Base-by-base conservation (phyloP, 805 yeast species). In the Wickerhamomyces tratensis region DNA sequence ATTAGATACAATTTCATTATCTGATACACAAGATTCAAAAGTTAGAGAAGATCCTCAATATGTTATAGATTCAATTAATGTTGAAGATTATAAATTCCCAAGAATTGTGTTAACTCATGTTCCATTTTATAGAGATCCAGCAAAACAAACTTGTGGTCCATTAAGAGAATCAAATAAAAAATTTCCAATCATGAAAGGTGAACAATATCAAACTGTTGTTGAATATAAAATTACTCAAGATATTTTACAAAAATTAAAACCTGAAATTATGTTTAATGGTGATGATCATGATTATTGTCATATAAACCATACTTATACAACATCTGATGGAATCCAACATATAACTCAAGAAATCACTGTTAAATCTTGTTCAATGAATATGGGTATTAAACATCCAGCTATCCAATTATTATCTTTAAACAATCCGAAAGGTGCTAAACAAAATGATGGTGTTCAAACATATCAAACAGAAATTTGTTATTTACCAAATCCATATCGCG, bases 251-350 rank as follows among this genome's bases (percentile, higher is more conserved):
- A 65, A 62, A 9, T 58, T 91, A 1, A 63, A 72, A 38, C 99
- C 99, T 0, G 68, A 68, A 13, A 60, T 80, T 10, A 70, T 85
- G 5, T 86, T 88, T 55, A 78, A 94, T 6, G 99, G 98, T 1
- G 99, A 93, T 59, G 98, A 93, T 59, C 99, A 93, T 64, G 98
- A 93, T 59, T 88, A 86, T 52, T 93, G 99, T 59, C 86, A 84
- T 49, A 72, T 82, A 30, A 63, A 64, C 20, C 97, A 91, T 57
- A 42, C 50, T 3, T 58, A 54, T 42, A 26, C 13, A 7, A 33
- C 37, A 10, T 35, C 49, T 10, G 56, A 64, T 45, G 48, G 48
- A 0, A 59, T 56, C 1, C 43, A 48, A 0, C 46, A 49, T 35
- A 52, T 48, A 3, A 69, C 77, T 4, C 81, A 80, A 41, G 98